phyloP scores from a whole-genome alignment of 2,329 filamentous ascomycete species.

The Cercospora sp. region DNA sequence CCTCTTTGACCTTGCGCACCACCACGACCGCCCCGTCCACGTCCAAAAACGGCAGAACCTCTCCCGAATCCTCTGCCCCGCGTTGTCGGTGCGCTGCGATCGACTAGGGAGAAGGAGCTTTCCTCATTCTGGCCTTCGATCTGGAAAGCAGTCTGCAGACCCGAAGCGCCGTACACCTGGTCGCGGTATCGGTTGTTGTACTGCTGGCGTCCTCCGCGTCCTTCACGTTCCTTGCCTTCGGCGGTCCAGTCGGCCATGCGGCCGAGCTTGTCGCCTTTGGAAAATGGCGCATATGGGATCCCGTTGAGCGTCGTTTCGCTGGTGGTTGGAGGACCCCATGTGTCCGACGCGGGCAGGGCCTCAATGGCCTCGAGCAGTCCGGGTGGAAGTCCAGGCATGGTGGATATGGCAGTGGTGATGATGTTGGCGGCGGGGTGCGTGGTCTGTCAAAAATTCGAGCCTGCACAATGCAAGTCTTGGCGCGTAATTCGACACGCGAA shows the following conservation, averaged over 20 bases:
- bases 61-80: conserved; percentile 81
- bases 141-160: conserved; percentile 75
- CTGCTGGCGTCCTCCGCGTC: conserved; percentile 75
- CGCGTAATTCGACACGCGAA: neutral
- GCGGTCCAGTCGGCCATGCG: conserved; percentile 98
- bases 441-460: neutral
- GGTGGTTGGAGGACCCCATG: conserved; percentile 82
- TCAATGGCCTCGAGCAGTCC: conserved; percentile 49
- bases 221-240: conserved; percentile 76
- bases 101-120: conserved; percentile 95
- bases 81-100: conserved; percentile 82
- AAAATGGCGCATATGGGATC: conserved; percentile 96
- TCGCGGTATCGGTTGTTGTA: conserved; percentile 94
- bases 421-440: conserved; percentile 3
- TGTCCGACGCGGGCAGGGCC: conserved; percentile 46
- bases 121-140: conserved; percentile 86
- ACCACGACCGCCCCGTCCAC: conserved; percentile 68
- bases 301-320: conserved; percentile 87
- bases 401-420: neutral
- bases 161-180: conserved; percentile 91
- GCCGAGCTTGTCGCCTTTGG: conserved; percentile 96
- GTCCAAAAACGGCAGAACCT: conserved; percentile 85
- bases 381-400: conserved; percentile 13
- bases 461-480: conserved; percentile 4
- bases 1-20: conserved; percentile 65